Evolutionary conservation across 495 filamentous ascomycete species (phyloP), one percentile per base, ranked within the genome.

Genomic region (Aspergillus sparsus): DNA sequence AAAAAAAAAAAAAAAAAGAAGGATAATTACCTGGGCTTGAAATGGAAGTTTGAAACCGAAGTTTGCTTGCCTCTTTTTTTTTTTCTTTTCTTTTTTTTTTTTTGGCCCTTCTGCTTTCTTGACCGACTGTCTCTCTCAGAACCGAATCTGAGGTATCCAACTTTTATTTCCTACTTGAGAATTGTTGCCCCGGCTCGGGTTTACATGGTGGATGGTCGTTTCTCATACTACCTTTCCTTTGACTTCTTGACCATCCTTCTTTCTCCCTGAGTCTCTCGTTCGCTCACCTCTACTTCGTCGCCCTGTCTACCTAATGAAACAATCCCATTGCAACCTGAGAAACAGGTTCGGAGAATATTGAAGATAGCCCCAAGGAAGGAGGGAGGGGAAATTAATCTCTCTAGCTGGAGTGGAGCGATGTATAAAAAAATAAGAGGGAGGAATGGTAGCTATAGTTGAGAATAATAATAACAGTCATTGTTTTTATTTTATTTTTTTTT

Each of bases 1-100:
- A 41, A 41, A 13, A 41, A 41, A 41, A 42, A 42, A 42, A 11
- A 32, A 32, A 42, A 57, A 44, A 42, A 44, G 36, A 46, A 34
- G 47, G 53, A 32, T 45, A 12, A 34, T 27, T 58, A 50, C 44
- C 55, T 46, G 55, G 39, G 57, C 37, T 47, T 53, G 57, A 33
- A 15, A 16, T 47, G 15, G 44, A 47, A 41, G 37, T 21, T 21
- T 47, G 44, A 21, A 53, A 27, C 21, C 21, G 21, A 36, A 21
- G 31, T 27, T 13, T 36, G 10, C 16, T 51, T 51, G 15, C 5
- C 3, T n/a, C n/a, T 53, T 18, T 36, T n/a, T 8, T 53, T 33
- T 36, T 34, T 52, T 34, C 9, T 36, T 52, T 10, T 35, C 34
- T 51, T 21, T 9, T 52, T 52, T n/a, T 33, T 53, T 15, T 27